Evolutionary conservation across 306 rosid species (phyloP), one percentile per base, ranked within the genome.

Genomic region (Vicia faba): DNA sequence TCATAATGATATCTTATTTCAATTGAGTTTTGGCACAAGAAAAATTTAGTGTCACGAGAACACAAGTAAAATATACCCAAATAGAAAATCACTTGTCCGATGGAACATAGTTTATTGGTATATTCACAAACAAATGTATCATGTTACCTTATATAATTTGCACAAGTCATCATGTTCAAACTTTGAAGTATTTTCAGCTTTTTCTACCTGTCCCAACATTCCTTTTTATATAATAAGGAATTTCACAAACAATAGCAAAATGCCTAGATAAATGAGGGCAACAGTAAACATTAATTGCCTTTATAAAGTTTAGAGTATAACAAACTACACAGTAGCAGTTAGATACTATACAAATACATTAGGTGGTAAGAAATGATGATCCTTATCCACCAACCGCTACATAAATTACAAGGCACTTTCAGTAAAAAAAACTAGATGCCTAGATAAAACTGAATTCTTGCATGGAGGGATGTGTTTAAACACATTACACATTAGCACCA

Each of bases 401-500:
- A 70, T 54, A 25, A 55, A 61, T 46, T 56, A 74, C 79, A 71
- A 1, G 44, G 73, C 14, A 43, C 51, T 65, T 66, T 12, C 48
- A 26, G 25, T 28, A 39, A 71, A 71, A 51, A n/a, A 63, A 54
- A 61, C 69, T 41, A 25, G 46, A 59, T 12, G 61, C 72, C 65
- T 49, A 43, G 23, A 36, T 61, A 46, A 25, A 46, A 69, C 55
- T 69, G 45, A 55, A 78, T 51, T 45, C 68, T 64, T 16, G 61
- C 49, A 54, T 8, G 70, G 69, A 44, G 68, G 75, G 70, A 70
- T 64, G 63, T 3, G 60, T 44, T 69, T 50, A 35, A 72, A 76
- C 75, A 26, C 8, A 28, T 68, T 66, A 69, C 71, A 75, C 73
- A 82, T 81, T 73, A 82, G 86, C 70, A 40, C 61, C 80, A 68